These are phyloP conservation scores for Hypoxylon sp. DNA, from an alignment of 2,329 filamentous ascomycete genomes.

Conservation along the genomic window DNA sequence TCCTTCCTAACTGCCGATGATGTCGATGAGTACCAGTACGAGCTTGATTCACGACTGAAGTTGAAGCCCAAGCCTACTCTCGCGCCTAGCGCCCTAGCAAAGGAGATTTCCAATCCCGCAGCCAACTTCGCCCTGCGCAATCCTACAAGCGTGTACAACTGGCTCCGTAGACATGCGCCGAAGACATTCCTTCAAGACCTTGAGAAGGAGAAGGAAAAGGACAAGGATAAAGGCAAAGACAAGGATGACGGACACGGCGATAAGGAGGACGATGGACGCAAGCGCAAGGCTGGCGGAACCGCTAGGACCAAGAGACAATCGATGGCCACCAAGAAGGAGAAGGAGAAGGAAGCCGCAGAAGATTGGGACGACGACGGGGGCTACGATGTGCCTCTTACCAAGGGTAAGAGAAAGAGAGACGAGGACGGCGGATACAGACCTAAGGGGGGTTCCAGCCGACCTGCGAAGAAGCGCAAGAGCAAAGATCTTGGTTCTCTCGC, in stretches of 20 bases:
- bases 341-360: constrained; percentile 58
- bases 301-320: constrained; percentile 60
- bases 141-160: constrained; percentile 94
- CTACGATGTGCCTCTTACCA: constrained; percentile 57
- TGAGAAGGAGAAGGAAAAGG: constrained; percentile 64
- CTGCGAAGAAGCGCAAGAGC: constrained; percentile 73
- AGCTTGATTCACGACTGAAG: constrained; percentile 70
- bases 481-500: constrained; percentile 54
- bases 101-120: constrained; percentile 54
- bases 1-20: constrained; percentile 79
- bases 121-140: constrained; percentile 75
- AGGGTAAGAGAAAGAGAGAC: constrained; percentile 71
- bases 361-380: constrained; percentile 59
- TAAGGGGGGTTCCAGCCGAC: constrained; percentile 68
- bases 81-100: constrained; percentile 63
- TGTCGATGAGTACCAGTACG: constrained; percentile 80
- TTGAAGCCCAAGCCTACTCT: constrained; percentile 64
- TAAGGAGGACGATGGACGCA: constrained; percentile 54
- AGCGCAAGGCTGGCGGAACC: constrained; percentile 52
- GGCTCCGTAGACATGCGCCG: constrained; percentile 88
- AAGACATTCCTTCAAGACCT: constrained; percentile 88
- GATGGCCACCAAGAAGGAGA: constrained; percentile 55
- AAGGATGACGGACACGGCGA: constrained; percentile 59
- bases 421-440: constrained; percentile 73
- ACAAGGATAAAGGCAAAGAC: constrained; percentile 58